These are phyloP conservation scores for Myochromella boudieri DNA, from an alignment of 768 basidiomycete genomes.

Conservation along the genomic window DNA sequence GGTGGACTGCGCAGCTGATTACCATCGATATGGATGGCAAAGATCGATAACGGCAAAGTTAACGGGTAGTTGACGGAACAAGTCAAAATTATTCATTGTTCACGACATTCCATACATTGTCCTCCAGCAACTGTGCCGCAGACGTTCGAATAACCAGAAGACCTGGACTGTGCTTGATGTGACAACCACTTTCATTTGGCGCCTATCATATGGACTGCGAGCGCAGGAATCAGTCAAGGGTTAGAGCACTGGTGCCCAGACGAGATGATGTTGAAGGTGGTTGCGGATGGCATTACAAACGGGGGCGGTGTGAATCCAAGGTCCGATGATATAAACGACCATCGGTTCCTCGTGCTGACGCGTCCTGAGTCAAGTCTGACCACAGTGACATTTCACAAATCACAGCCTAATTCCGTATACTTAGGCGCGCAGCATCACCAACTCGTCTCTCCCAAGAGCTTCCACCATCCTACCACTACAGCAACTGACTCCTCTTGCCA, in stretches of 20 bases:
- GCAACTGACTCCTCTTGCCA: constrained; percentile 11
- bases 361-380: constrained; percentile 18
- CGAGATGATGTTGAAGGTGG: no score
- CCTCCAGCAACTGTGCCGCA: constrained; percentile 2
- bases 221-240: background rate
- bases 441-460: no score
- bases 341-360: constrained; percentile 13
- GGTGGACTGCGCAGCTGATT: no score
- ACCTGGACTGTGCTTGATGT: no score
- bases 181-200: no score
- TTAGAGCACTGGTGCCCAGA: no score
- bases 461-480: constrained; percentile 12
- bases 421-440: constrained; percentile 17
- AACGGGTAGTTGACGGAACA: constrained; percentile 1
- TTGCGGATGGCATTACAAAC: no score
- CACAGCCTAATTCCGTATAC: constrained; percentile 16
- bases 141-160: background rate
- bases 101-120: constrained; percentile 6
- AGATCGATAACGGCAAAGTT: constrained; percentile 17
- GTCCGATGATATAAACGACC: constrained; percentile 8
- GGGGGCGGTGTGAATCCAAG: constrained; percentile 13
- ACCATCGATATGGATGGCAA: constrained; percentile 15
- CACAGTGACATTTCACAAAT: constrained; percentile 14
- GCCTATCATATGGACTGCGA: background rate
- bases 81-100: constrained; percentile 1